Percentiles rank a stretch among this genome's conserved stretches.
These are phyloP conservation scores for Drechslera avenae DNA, from an alignment of 2,329 filamentous ascomycete species.

Conservation along the genomic window DNA sequence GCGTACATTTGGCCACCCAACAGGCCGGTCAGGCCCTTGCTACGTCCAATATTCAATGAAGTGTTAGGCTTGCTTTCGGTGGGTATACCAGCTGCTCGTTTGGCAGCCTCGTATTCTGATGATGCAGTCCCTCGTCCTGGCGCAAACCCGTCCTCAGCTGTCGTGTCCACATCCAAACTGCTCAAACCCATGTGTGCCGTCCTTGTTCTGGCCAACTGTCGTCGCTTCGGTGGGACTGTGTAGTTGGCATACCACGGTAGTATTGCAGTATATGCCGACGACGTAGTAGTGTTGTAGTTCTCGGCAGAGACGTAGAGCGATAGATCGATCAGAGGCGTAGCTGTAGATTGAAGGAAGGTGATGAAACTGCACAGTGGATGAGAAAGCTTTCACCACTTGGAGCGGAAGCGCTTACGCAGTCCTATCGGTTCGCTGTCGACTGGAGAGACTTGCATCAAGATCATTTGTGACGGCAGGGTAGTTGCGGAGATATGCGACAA, in stretches of 20 bases:
- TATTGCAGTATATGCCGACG: slow-evolving; percentile 78
- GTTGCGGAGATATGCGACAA: slow-evolving; percentile 61
- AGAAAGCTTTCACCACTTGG: background rate
- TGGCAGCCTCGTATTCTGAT: slow-evolving; percentile 46
- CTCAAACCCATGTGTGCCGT: slow-evolving; percentile 61
- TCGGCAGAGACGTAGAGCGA: slow-evolving; percentile 88
- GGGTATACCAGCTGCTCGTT: slow-evolving; percentile 44
- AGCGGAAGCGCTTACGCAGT: slow-evolving; percentile 40
- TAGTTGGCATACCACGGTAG: slow-evolving; percentile 89
- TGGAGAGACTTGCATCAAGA: slow-evolving; percentile 37
- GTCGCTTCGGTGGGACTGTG: slow-evolving; percentile 75
- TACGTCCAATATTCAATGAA: slow-evolving; percentile 58
- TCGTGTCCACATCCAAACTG: slow-evolving; percentile 53
- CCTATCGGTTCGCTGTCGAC: slow-evolving; percentile 48
- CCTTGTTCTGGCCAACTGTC: slow-evolving; percentile 70
- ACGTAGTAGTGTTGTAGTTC: slow-evolving; percentile 79
- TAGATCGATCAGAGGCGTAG: slow-evolving; percentile 79
- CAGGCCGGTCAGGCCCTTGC: slow-evolving; percentile 64
- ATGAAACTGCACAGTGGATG: slow-evolving; percentile 46
- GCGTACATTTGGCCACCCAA: slow-evolving; percentile 71
- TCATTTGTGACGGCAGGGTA: slow-evolving; percentile 32
- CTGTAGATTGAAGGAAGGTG: slow-evolving; percentile 74
- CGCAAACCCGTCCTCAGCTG: slow-evolving; percentile 42
- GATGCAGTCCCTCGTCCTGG: slow-evolving; percentile 39
- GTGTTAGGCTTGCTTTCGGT: slow-evolving; percentile 38